Percentiles rank a stretch among this genome's conserved stretches.
phyloP scores from a whole-genome alignment of 352 stramenopile species.

The Phytophthora hibernalis region DNA sequence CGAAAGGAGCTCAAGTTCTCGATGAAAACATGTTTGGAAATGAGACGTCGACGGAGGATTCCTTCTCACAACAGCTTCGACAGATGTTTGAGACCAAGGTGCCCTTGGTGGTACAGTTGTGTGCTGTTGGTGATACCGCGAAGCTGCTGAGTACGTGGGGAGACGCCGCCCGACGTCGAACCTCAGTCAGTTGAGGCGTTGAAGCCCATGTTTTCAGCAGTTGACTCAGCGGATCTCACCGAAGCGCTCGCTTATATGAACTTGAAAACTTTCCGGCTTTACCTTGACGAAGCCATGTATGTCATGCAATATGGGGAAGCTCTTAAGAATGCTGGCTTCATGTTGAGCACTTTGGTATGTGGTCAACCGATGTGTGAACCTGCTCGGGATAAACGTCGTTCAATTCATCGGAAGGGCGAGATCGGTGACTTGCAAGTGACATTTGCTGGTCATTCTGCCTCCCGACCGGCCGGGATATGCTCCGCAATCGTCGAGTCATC shows the following conservation, averaged over 20 bases:
- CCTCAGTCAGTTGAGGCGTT: conserved; percentile 8
- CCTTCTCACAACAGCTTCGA: background rate
- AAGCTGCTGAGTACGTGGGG: conserved; percentile 15
- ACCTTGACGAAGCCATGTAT: conserved; percentile 15
- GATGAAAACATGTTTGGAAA: background rate
- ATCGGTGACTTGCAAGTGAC: conserved; percentile 9
- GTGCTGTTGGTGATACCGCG: conserved; percentile 2
- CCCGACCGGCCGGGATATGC: conserved; percentile 8
- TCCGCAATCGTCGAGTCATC: conserved; percentile 15
- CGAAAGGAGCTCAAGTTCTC: conserved; percentile 11
- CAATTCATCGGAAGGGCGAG: background rate
- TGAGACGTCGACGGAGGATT: background rate
- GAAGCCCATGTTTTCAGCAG: conserved; percentile 11
- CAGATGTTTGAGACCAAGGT: background rate
- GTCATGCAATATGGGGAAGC: background rate
- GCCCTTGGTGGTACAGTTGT: conserved; percentile 19
- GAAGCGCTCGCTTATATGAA: conserved; percentile 18
- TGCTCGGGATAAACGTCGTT: background rate
- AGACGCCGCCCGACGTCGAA: background rate
- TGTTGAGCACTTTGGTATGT: conserved; percentile 14
- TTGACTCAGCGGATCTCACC: background rate
- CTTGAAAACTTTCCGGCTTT: conserved; percentile 9
- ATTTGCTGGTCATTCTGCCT: conserved; percentile 8
- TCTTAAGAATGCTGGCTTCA: background rate
- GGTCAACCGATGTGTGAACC: background rate